Evolutionary conservation across 768 basidiomycete species (phyloP).

Genomic region (Suillus placidus): DNA sequence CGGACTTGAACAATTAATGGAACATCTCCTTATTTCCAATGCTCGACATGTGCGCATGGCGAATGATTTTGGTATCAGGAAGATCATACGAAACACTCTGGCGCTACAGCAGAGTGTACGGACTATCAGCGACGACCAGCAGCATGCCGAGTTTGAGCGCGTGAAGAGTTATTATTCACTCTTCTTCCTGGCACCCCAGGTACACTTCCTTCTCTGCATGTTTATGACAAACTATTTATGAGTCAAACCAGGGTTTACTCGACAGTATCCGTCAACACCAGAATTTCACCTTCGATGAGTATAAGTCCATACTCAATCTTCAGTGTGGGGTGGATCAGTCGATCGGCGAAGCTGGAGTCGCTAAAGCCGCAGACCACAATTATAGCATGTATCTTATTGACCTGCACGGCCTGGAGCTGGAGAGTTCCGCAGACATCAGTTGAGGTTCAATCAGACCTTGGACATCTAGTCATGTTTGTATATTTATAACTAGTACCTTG

Average conservation of each 20-base stretch:
- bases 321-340: slow-evolving; percentile 82
- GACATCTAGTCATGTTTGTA: slow-evolving; percentile 2
- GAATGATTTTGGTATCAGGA: slow-evolving; percentile 79
- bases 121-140: slow-evolving; percentile 62
- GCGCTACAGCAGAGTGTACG: slow-evolving; percentile 92
- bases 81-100: slow-evolving; percentile 86
- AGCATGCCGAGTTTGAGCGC: slow-evolving; percentile 70
- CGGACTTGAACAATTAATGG: slow-evolving; percentile 84
- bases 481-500: slow-evolving; percentile 17
- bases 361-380: slow-evolving; percentile 64
- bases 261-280: slow-evolving; percentile 64
- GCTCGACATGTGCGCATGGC: slow-evolving; percentile 70
- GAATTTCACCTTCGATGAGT: slow-evolving; percentile 87
- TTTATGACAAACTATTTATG: slow-evolving; percentile 8
- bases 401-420: slow-evolving; percentile 77
- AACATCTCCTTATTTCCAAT: slow-evolving; percentile 76
- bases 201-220: slow-evolving; percentile 29
- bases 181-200: slow-evolving; percentile 75
- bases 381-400: slow-evolving; percentile 92
- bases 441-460: neutral
- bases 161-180: slow-evolving; percentile 82
- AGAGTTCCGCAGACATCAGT: slow-evolving; percentile 42
- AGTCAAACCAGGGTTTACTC: slow-evolving; percentile 67
- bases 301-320: slow-evolving; percentile 86
- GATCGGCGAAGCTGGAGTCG: slow-evolving; percentile 50